phyloP scores from a whole-genome alignment of 1,284 basidiomycete species.

The Apiotrichum siamense region DNA sequence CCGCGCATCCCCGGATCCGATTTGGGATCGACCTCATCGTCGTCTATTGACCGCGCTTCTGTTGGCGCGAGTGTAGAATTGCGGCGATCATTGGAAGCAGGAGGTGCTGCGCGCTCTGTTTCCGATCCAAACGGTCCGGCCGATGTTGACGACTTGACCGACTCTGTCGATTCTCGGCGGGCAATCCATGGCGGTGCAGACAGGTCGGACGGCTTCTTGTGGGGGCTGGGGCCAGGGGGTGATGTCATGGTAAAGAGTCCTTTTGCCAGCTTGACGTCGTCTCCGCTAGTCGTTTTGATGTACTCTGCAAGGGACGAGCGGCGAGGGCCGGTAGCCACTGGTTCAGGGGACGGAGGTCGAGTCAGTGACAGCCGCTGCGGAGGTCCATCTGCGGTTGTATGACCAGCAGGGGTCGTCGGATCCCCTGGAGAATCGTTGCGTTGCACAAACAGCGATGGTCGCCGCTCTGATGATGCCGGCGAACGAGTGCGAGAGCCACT shows the following conservation, averaged over 20 bases:
- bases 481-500: conserved; percentile 6
- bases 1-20: conserved; percentile 33
- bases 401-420: not conserved
- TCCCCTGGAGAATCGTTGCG: conserved; percentile 9
- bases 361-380: conserved; percentile 16
- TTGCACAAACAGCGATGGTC: conserved; percentile 15
- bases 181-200: conserved; percentile 3
- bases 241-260: conserved; percentile 4
- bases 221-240: not conserved
- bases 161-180: conserved; percentile 31
- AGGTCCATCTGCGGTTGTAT: not conserved
- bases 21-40: conserved; percentile 19
- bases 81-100: not conserved
- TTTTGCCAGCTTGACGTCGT: conserved; percentile 26
- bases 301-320: conserved; percentile 37
- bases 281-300: conserved; percentile 37
- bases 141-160: conserved; percentile 9
- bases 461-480: conserved; percentile 13
- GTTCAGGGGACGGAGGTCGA: conserved; percentile 27
- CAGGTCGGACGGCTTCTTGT: not conserved
- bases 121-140: not conserved
- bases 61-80: not conserved
- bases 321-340: conserved; percentile 7
- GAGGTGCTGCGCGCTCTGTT: not conserved
- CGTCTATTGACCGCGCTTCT: conserved; percentile 4